Base-by-base conservation (phyloP, 176 grass and related monocot species). In the Calamus simplicifolius region DNA sequence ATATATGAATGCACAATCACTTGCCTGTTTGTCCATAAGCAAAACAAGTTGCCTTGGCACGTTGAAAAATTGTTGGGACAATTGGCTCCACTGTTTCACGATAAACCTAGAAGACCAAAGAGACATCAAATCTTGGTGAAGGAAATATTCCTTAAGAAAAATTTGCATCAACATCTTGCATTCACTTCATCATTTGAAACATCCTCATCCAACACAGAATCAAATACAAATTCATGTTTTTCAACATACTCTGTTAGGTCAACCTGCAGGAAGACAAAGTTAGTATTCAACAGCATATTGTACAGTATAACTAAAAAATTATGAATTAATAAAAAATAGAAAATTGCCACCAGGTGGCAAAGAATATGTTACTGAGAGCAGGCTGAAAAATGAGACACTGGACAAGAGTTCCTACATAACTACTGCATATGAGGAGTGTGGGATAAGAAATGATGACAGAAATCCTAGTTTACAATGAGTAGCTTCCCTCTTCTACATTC, bases 21-120 rank as follows among this genome's bases (percentile, higher is more conserved):
- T 73, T 85, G 71, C 92, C 94, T n/a, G 94, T 98, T 89, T 98
- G 94, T 65, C 94, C 94, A 74, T 93, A 98, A 49, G 94, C 94
- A 89, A 98, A 98, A 81, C 94, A 98, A 62, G 94, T 93, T 75
- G 94, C 94, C 69, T 98, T 98, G 19, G 67, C 93, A 68, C 88
- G 85, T 35, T 89, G 81, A 79, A 98, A 98, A 72, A 98, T 93
- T 61, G 94, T 79, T 68, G 94, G 94, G 61, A 98, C 81, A 68
- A 98, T 74, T 61, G 88, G 88, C 59, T 98, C 88, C 65, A 98
- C 94, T 55, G 94, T 98, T 67, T 98, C 88, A 3, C 56, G 88
- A 63, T 98, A 98, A 75, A 98, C 88, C 94, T 98, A 70, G 25
- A 59, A 66, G 66, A 68, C 58, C 56, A 62, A 87, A 52, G 15